These are phyloP conservation scores for Cucumis hystrix DNA, from an alignment of 306 rosid species.

Conservation along the genomic window DNA sequence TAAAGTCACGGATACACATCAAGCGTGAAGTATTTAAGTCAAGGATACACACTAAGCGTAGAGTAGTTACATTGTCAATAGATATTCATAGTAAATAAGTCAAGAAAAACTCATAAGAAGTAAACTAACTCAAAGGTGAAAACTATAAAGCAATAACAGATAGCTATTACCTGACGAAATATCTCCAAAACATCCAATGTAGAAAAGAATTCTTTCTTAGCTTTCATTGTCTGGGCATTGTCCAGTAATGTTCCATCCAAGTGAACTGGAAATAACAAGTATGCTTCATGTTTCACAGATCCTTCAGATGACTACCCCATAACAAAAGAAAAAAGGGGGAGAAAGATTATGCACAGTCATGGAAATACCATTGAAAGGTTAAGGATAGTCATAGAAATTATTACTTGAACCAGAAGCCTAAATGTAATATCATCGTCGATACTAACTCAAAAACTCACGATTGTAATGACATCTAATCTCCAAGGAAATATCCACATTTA, in stretches of 20 bases:
- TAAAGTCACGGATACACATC: neutral
- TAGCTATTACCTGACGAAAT: conserved; percentile 65
- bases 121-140: neutral
- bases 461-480: neutral
- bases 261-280: conserved; percentile 93
- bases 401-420: neutral
- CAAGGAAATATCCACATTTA: neutral
- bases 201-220: conserved; percentile 77
- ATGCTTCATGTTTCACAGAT: conserved; percentile 94
- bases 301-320: conserved; percentile 57
- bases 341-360: neutral
- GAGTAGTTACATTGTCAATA: neutral
- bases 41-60: neutral
- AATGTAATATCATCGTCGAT: neutral
- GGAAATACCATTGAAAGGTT: neutral
- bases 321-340: conserved; percentile 8
- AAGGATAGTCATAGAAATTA: neutral
- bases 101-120: neutral
- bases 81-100: neutral
- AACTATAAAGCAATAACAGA: neutral
- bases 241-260: conserved; percentile 97
- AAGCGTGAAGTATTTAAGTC: neutral
- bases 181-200: conserved; percentile 85
- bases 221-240: conserved; percentile 70
- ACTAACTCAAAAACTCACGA: neutral